Conservation (phyloP, 106 monocot genomes). For the Dioscorea dumetorum region DNA sequence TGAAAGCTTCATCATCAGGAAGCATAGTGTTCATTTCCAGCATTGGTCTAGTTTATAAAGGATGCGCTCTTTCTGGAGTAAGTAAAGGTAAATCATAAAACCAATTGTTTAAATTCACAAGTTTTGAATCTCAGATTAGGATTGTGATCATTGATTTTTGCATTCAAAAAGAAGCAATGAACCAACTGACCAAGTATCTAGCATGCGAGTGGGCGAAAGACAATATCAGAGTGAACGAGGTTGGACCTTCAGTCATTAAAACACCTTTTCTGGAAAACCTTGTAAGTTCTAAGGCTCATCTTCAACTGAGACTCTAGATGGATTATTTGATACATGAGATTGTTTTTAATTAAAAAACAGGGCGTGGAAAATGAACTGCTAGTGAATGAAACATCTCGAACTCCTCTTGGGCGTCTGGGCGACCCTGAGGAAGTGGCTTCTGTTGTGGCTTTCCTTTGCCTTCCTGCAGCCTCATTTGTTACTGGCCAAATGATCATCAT, state of each 20-base stretch:
- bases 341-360: not conserved
- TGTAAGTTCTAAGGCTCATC: not conserved
- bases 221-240: slow-evolving; percentile 21
- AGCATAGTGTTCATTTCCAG: slow-evolving; percentile 28
- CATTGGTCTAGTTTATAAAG: not conserved
- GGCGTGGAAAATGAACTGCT: not conserved
- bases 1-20: slow-evolving; percentile 21
- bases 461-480: slow-evolving; percentile 6
- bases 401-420: slow-evolving; percentile 4
- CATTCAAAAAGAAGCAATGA: slow-evolving; percentile 24
- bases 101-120: no score
- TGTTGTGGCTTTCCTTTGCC: slow-evolving; percentile 5
- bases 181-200: slow-evolving; percentile 27
- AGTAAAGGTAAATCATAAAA: slow-evolving; percentile 11
- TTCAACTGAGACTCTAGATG: not conserved
- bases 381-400: not conserved
- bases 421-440: slow-evolving; percentile 9
- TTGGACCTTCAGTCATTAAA: slow-evolving; percentile 23
- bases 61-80: slow-evolving; percentile 2
- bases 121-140: not conserved
- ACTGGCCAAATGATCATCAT: slow-evolving; percentile 7
- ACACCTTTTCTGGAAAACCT: slow-evolving; percentile 3
- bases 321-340: not conserved
- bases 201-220: slow-evolving; percentile 38
- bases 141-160: not conserved